Percentiles rank a stretch among this genome's conserved stretches.
Conservation (phyloP, 208 protist genomes). For the Acanthamoeba triangularis region DNA sequence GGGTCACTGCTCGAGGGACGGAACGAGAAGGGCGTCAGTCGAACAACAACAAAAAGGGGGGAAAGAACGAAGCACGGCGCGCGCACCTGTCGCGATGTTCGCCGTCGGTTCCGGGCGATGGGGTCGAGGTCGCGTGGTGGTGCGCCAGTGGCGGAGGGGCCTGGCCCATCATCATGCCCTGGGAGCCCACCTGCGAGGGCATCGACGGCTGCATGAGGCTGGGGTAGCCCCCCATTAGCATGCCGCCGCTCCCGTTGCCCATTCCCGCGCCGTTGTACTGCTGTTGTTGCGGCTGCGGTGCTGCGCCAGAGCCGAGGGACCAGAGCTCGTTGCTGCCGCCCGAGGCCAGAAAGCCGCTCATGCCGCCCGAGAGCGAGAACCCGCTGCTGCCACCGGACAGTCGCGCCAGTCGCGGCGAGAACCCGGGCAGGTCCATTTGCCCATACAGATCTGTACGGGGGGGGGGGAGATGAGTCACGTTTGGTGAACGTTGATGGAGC, state of each 20-base stretch:
- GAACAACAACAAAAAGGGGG: too few relatives aligned
- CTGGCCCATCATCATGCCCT: not conserved
- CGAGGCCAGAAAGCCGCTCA: not conserved
- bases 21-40: not conserved
- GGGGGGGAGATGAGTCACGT: too few relatives aligned
- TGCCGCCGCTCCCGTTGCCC: too few relatives aligned
- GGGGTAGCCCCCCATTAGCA: not conserved
- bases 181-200: not conserved
- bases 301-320: not conserved
- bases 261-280: not conserved
- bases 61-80: not conserved
- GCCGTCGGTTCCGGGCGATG: slow-evolving; percentile 12
- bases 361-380: not conserved
- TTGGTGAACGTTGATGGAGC: not conserved
- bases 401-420: not conserved
- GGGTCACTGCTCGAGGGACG: not conserved
- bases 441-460: not conserved
- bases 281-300: not conserved
- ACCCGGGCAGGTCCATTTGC: not conserved
- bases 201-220: too few relatives aligned
- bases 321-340: slow-evolving; percentile 15
- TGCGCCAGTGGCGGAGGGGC: not conserved
- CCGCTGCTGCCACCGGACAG: slow-evolving; percentile 39
- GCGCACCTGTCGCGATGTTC: slow-evolving; percentile 30
- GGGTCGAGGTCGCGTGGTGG: not conserved